Evolutionary conservation across 805 yeast genomes (phyloP).

Genomic region (Kodamaea neixiangensis): DNA sequence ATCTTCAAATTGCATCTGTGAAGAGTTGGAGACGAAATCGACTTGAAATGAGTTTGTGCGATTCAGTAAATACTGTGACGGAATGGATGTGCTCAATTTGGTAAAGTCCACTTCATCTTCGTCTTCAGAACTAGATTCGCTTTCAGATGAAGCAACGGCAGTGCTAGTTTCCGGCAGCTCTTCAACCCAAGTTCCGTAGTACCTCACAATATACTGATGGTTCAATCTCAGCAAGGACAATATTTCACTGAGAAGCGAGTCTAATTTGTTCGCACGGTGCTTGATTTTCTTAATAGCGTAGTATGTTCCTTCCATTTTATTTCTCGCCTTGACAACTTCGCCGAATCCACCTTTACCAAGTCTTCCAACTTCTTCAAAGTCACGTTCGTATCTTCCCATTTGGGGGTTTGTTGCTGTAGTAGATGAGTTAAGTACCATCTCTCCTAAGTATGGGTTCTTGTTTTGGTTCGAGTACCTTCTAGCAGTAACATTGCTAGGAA

Average conservation of each 20-base stretch:
- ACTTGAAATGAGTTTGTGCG: conserved; percentile 36
- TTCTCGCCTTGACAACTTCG: conserved; percentile 96
- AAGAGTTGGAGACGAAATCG: conserved; percentile 70
- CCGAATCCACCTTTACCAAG: conserved; percentile 97
- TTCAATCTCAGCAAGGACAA: conserved; percentile 87
- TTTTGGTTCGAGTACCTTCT: conserved; percentile 27
- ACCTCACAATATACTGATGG: conserved; percentile 94
- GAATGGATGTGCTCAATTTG: background rate
- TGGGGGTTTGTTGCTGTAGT: conserved; percentile 9
- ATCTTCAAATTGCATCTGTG: conserved; percentile 11
- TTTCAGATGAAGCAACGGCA: conserved; percentile 23
- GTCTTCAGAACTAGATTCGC: background rate
- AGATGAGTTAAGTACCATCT: conserved; percentile 4
- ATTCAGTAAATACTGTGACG: background rate
- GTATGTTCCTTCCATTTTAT: conserved; percentile 88
- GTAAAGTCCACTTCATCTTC: background rate
- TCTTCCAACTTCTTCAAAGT: conserved; percentile 90
- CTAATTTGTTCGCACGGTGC: conserved; percentile 76
- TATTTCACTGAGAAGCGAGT: conserved; percentile 85
- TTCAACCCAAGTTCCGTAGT: conserved; percentile 97
- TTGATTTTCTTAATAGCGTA: conserved; percentile 92
- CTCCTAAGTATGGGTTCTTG: conserved; percentile 13
- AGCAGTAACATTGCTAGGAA: background rate
- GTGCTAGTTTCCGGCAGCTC: conserved; percentile 40
- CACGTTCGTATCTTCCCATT: conserved; percentile 80